Conservation (phyloP, 2,329 filamentous ascomycete species). For the Orbilia blumenaviensis region DNA sequence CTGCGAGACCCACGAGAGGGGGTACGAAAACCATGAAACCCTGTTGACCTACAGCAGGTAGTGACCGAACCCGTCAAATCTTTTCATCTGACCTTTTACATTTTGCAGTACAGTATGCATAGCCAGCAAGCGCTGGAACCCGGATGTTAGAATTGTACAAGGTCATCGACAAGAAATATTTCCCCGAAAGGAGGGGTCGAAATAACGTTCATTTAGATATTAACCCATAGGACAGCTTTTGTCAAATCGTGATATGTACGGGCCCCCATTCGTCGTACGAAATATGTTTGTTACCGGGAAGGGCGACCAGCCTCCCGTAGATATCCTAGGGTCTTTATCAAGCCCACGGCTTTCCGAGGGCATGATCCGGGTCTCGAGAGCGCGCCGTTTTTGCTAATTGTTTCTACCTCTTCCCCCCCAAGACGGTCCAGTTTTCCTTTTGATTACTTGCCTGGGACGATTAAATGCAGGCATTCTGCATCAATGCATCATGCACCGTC, state of each 20-base stretch:
- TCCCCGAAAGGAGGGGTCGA: not conserved
- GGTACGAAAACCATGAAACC: not conserved
- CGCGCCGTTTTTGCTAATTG: not conserved
- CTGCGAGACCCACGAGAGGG: not conserved
- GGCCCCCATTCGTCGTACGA: not conserved
- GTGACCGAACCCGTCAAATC: not conserved
- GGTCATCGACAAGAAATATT: conserved; percentile 4
- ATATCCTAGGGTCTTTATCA: not conserved
- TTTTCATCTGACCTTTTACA: not conserved
- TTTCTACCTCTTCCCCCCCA: not conserved
- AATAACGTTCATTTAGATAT: not conserved
- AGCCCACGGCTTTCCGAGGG: conserved; percentile 26
- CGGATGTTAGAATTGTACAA: not conserved
- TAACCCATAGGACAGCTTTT: conserved; percentile 15
- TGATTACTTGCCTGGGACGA: not conserved
- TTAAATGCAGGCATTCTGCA: conserved; percentile 32
- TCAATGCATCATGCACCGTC: conserved; percentile 38
- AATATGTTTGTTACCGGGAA: conserved; percentile 2
- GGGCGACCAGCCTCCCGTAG: conserved; percentile 18
- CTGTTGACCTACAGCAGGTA: conserved; percentile 1
- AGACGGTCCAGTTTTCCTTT: not conserved
- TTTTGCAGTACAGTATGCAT: not conserved
- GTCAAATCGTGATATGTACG: not conserved
- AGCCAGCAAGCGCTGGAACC: not conserved
- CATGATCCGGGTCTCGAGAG: not conserved